phyloP scores from a whole-genome alignment of 306 rosid species.

The Trifolium subterraneum region DNA sequence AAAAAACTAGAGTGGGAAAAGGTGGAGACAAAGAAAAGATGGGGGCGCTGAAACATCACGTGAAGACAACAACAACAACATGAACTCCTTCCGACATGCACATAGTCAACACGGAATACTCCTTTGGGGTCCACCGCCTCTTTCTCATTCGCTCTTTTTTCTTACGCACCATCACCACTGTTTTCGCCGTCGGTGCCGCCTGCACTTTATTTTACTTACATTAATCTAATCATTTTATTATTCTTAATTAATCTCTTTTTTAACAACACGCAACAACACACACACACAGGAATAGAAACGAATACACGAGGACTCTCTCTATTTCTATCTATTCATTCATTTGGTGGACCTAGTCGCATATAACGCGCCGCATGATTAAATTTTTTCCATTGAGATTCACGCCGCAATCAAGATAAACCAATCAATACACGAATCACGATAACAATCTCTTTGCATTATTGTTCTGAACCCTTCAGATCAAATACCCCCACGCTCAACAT shows the following conservation, averaged over 20 bases:
- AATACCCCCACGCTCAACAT: constrained; percentile 45
- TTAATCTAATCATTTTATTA: neutral
- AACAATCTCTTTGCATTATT: neutral
- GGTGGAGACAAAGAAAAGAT: constrained; percentile 29
- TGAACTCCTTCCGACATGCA: constrained; percentile 65
- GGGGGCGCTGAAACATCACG: constrained; percentile 66
- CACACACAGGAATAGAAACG: neutral
- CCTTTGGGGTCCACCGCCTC: constrained; percentile 43
- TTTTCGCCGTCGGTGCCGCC: constrained; percentile 75
- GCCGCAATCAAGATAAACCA: constrained; percentile 30
- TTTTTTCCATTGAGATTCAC: constrained; percentile 15
- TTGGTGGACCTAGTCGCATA: constrained; percentile 22
- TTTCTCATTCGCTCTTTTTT: constrained; percentile 53
- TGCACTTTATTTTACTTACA: constrained; percentile 5
- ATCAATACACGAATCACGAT: constrained; percentile 46
- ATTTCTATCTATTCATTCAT: neutral
- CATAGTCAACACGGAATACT: constrained; percentile 63
- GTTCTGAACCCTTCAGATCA: neutral
- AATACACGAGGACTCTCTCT: neutral
- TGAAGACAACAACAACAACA: constrained; percentile 65
- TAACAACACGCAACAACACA: constrained; percentile 22
- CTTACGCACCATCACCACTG: constrained; percentile 27
- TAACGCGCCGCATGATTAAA: constrained; percentile 47
- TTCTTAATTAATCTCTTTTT: neutral
- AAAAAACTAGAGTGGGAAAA: neutral